phyloP scores from a whole-genome alignment of 225 moss, liverwort and hornwort species.

The Asterella californica region DNA sequence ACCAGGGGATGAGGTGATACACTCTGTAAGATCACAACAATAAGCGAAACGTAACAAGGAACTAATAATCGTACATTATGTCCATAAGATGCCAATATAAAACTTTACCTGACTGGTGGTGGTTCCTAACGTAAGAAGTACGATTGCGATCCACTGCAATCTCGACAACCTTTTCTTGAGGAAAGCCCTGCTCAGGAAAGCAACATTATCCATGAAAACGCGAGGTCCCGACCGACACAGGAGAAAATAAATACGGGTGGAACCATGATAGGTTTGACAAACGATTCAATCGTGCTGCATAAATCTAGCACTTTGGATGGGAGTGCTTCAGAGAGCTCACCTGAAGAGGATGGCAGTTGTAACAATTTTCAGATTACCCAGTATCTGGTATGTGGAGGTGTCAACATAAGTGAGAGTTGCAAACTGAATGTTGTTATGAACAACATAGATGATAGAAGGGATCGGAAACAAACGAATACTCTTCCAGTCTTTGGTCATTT shows the following conservation, averaged over 20 bases:
- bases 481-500: constrained; percentile 61
- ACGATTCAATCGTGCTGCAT: background rate
- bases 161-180: constrained; percentile 67
- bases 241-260: background rate
- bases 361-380: constrained; percentile 93
- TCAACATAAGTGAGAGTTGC: constrained; percentile 83
- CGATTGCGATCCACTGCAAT: constrained; percentile 89
- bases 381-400: constrained; percentile 91
- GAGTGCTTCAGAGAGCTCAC: constrained; percentile 30
- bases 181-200: constrained; percentile 42
- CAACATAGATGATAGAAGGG: constrained; percentile 79
- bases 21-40: too few species aligned
- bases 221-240: background rate
- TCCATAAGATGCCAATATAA: background rate
- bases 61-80: background rate
- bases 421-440: constrained; percentile 91
- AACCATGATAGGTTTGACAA: background rate
- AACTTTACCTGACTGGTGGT: constrained; percentile 72
- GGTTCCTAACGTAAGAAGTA: constrained; percentile 74
- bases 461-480: constrained; percentile 63
- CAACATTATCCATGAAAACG: background rate
- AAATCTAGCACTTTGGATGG: background rate
- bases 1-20: background rate
- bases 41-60: background rate
- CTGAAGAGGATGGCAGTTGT: constrained; percentile 81